phyloP scores from a whole-genome alignment of 2,329 filamentous ascomycete species.

The Colletotrichum lindemuthianum region DNA sequence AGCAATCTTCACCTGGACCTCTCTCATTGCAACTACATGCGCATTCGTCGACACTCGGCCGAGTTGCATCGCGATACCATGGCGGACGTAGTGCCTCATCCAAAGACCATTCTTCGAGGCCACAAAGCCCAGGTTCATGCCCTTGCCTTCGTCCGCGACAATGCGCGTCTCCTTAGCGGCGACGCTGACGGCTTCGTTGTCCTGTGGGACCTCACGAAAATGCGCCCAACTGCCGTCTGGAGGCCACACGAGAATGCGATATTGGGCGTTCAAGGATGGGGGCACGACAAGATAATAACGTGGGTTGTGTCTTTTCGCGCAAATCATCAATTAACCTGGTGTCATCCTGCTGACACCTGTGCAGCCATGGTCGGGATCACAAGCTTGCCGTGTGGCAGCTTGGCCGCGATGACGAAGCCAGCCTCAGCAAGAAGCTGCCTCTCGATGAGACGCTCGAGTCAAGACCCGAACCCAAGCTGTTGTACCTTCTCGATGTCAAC shows the following conservation, averaged over 20 bases:
- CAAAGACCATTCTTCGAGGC: slow-evolving; percentile 79
- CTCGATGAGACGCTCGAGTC: slow-evolving; percentile 66
- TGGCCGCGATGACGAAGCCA: slow-evolving; percentile 65
- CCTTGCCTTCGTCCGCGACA: slow-evolving; percentile 76
- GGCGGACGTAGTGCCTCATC: slow-evolving; percentile 48
- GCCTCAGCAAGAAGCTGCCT: slow-evolving; percentile 75
- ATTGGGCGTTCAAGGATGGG: slow-evolving; percentile 79
- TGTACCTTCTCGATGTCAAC: slow-evolving; percentile 86
- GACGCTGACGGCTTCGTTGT: slow-evolving; percentile 92
- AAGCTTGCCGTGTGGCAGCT: slow-evolving; percentile 88
- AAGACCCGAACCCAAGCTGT: slow-evolving; percentile 80
- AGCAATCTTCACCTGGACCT: too few species aligned
- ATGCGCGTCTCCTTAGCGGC: slow-evolving; percentile 82
- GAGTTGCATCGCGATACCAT: slow-evolving; percentile 34
- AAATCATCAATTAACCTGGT: neutral
- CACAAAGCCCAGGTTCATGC: slow-evolving; percentile 84
- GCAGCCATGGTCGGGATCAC: slow-evolving; percentile 89
- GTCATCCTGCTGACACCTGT: slow-evolving; percentile 4
- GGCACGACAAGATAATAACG: slow-evolving; percentile 81
- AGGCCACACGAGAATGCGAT: slow-evolving; percentile 82
- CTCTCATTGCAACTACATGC: too few species aligned
- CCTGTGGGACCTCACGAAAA: slow-evolving; percentile 84
- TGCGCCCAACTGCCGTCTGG: slow-evolving; percentile 87
- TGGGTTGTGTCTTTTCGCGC: slow-evolving; percentile 57
- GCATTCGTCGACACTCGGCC: neutral